phyloP scores from a whole-genome alignment of 1,284 basidiomycete species.

The Baeospora myosura region DNA sequence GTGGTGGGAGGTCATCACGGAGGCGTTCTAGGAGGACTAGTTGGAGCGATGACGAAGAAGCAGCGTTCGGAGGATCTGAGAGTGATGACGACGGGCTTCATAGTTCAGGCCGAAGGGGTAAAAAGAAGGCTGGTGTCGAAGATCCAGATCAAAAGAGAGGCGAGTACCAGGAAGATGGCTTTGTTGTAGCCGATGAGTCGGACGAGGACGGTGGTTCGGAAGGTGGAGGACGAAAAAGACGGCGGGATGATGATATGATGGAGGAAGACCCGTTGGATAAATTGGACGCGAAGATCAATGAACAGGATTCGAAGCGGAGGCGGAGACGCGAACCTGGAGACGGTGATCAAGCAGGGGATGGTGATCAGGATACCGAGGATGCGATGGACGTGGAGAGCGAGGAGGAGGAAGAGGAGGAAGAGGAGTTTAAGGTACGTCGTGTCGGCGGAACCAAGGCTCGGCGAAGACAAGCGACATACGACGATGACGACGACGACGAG shows the following conservation, averaged over 20 bases:
- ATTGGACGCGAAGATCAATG: constrained; percentile 58
- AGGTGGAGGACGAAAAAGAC: constrained; percentile 29
- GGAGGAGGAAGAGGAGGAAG: constrained; percentile 59
- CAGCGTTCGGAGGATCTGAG: constrained; percentile 39
- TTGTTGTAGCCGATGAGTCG: constrained; percentile 69
- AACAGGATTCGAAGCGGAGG: constrained; percentile 37
- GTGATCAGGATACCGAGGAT: constrained; percentile 30
- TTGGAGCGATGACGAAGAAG: constrained; percentile 52
- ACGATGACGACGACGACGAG: constrained; percentile 57
- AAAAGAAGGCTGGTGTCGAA: constrained; percentile 37
- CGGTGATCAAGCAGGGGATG: constrained; percentile 28
- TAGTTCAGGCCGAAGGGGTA: constrained; percentile 28
- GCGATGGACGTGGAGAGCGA: constrained; percentile 73
- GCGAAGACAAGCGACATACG: constrained; percentile 51
- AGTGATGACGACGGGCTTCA: constrained; percentile 37
- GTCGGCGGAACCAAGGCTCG: constrained; percentile 26
- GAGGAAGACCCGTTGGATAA: constrained; percentile 61
- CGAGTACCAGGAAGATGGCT: constrained; percentile 78
- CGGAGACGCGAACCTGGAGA: constrained; percentile 24
- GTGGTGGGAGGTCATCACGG: constrained; percentile 36
- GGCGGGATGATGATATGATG: constrained; percentile 36
- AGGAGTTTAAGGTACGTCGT: constrained; percentile 53
- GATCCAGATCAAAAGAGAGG: constrained; percentile 32
- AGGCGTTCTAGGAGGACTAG: constrained; percentile 50
- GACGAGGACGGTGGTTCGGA: constrained; percentile 52